Conservation (phyloP, 1,139 yeast genomes). For the Torulaspora pretoriensis region DNA sequence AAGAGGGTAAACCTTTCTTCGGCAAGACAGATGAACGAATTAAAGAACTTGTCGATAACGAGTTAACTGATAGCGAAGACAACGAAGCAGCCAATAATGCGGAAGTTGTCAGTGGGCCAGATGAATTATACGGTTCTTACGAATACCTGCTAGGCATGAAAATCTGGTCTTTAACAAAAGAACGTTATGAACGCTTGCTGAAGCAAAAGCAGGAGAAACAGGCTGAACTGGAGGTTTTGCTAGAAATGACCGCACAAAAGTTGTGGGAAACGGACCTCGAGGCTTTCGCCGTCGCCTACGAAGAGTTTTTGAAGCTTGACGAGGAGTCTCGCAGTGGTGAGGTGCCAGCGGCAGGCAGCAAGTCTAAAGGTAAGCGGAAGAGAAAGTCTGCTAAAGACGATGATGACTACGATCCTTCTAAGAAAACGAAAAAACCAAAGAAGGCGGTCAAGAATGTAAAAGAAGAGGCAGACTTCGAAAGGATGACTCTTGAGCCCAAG, state of each 20-base stretch:
- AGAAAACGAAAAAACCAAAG: conserved; percentile 26
- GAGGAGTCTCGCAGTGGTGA: conserved; percentile 41
- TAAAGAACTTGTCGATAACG: conserved; percentile 39
- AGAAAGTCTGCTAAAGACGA: conserved; percentile 31
- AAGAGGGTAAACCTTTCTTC: conserved; percentile 56
- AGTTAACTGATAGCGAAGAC: conserved; percentile 36
- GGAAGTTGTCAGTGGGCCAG: conserved; percentile 36
- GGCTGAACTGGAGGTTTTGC: conserved; percentile 60
- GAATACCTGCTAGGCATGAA: conserved; percentile 84
- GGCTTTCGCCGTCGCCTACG: conserved; percentile 62
- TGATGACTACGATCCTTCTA: conserved; percentile 33
- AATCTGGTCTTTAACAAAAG: conserved; percentile 88
- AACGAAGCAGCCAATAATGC: conserved; percentile 38
- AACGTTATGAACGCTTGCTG: conserved; percentile 76
- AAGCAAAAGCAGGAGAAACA: conserved; percentile 71
- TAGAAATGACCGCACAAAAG: conserved; percentile 75
- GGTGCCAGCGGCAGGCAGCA: conserved; percentile 26
- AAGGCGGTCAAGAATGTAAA: conserved; percentile 25
- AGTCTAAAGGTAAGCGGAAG: conserved; percentile 34
- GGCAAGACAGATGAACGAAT: conserved; percentile 40
- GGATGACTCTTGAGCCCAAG: conserved; percentile 31
- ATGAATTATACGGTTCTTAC: conserved; percentile 50
- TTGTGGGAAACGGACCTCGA: conserved; percentile 84
- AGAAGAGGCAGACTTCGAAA: conserved; percentile 33
- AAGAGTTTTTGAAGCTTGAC: conserved; percentile 56